Evolutionary conservation across 257 asterid species (phyloP).

Genomic region (Nicotiana otophora): DNA sequence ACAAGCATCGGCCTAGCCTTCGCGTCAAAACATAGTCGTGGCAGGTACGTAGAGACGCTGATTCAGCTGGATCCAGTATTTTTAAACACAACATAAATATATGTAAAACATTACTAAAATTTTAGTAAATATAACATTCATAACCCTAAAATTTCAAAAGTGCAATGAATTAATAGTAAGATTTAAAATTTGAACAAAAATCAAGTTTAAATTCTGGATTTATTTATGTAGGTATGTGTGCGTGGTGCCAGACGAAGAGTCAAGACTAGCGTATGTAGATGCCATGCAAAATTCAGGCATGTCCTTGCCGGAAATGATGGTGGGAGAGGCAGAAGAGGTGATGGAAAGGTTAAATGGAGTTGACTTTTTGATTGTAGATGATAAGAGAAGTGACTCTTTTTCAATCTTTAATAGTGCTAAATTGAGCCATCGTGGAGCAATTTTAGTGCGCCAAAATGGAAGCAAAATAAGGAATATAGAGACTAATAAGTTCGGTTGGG

Average conservation of each 20-base stretch:
- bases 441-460: constrained; percentile 21
- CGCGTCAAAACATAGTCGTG: constrained; percentile 23
- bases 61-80: too few species aligned
- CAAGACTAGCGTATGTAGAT: constrained; percentile 18
- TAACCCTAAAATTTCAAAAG: too few species aligned
- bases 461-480: not conserved
- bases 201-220: too few species aligned
- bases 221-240: too few species aligned
- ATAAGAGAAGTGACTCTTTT: constrained; percentile 13
- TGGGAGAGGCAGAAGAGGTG: constrained; percentile 25
- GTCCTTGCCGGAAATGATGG: constrained; percentile 28
- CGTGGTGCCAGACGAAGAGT: constrained; percentile 17
- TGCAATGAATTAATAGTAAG: too few species aligned
- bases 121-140: too few species aligned
- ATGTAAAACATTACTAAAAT: too few species aligned
- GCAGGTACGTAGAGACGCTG: not conserved
- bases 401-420: constrained; percentile 16
- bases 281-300: constrained; percentile 21
- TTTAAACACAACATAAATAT: too few species aligned
- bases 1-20: constrained; percentile 28
- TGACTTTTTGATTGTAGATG: constrained; percentile 33
- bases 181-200: too few species aligned
- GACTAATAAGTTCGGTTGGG: constrained; percentile 18
- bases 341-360: constrained; percentile 19
- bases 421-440: constrained; percentile 30